These are phyloP conservation scores for Gryganskiella cystojenkinii DNA, from an alignment of 192 early-diverging fungal species.

Conservation along the genomic window DNA sequence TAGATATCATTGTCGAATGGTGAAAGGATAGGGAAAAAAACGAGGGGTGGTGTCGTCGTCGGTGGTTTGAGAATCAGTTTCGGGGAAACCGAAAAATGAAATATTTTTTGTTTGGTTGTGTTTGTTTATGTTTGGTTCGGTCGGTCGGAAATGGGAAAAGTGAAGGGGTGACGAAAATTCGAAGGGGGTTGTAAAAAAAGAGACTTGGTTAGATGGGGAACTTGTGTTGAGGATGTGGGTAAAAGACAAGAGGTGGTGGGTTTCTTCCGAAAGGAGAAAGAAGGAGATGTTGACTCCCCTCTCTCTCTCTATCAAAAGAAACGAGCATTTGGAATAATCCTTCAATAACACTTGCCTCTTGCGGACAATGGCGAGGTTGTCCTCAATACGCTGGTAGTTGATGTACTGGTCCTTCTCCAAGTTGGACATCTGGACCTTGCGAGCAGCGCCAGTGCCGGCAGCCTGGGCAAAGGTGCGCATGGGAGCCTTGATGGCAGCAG, in stretches of 20 bases:
- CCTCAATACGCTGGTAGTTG: slow-evolving; percentile 97
- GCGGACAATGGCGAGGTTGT: slow-evolving; percentile 93
- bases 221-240: too few relatives aligned
- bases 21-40: background rate
- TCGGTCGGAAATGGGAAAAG: background rate
- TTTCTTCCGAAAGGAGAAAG: too few relatives aligned
- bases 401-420: slow-evolving; percentile 94
- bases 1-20: background rate
- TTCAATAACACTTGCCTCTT: slow-evolving; percentile 81
- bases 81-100: background rate
- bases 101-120: background rate
- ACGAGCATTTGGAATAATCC: background rate
- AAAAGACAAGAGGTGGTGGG: too few relatives aligned
- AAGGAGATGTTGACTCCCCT: too few relatives aligned
- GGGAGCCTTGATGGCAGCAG: slow-evolving; percentile 53
- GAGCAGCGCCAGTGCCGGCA: slow-evolving; percentile 55
- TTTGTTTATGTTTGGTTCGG: too few relatives aligned
- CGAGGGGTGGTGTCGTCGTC: too few relatives aligned
- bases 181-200: background rate
- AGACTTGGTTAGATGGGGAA: background rate
- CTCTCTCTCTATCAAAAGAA: background rate
- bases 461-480: slow-evolving; percentile 67
- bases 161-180: background rate
- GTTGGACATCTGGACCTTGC: slow-evolving; percentile 92
- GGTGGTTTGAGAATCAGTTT: background rate